Evolutionary conservation across 805 yeast species (phyloP).

Genomic region (Tetrapisispora iriomotensis): DNA sequence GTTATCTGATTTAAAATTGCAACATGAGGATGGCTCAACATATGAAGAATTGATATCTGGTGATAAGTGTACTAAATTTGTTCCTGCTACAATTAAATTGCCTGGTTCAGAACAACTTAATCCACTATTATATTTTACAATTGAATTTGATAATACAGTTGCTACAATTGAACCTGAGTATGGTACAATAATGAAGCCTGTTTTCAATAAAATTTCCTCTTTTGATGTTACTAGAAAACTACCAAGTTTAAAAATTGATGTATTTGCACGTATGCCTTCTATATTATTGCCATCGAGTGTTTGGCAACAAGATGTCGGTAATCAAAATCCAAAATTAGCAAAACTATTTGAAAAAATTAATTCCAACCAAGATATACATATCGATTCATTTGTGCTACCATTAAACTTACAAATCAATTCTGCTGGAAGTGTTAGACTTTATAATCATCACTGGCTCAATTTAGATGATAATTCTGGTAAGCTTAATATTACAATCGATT

Average conservation of each 20-base stretch:
- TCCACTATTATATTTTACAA: constrained; percentile 71
- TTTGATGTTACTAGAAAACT: constrained; percentile 68
- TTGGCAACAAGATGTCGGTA: constrained; percentile 19
- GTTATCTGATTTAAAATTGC: constrained; percentile 12
- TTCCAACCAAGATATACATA: constrained; percentile 50
- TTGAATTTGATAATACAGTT: constrained; percentile 91
- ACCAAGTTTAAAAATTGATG: constrained; percentile 58
- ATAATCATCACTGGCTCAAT: constrained; percentile 51
- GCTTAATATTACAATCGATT: constrained; percentile 53
- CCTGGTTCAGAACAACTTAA: constrained; percentile 46
- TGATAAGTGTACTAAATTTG: constrained; percentile 19
- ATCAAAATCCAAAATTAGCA: constrained; percentile 15
- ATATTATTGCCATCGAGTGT: constrained; percentile 38
- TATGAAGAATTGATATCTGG: constrained; percentile 27
- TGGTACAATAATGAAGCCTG: constrained; percentile 65
- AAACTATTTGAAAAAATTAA: constrained; percentile 28
- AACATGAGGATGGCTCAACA: constrained; percentile 19
- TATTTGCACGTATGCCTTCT: constrained; percentile 68
- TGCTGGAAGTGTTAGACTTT: constrained; percentile 42
- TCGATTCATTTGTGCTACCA: constrained; percentile 59
- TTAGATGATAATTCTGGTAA: constrained; percentile 36
- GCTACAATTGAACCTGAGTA: constrained; percentile 76
- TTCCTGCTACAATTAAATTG: constrained; percentile 44
- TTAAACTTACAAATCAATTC: constrained; percentile 40
- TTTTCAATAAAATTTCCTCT: constrained; percentile 78